phyloP scores from a whole-genome alignment of 108 stramenopile genomes.

The Nitzschia palea region DNA sequence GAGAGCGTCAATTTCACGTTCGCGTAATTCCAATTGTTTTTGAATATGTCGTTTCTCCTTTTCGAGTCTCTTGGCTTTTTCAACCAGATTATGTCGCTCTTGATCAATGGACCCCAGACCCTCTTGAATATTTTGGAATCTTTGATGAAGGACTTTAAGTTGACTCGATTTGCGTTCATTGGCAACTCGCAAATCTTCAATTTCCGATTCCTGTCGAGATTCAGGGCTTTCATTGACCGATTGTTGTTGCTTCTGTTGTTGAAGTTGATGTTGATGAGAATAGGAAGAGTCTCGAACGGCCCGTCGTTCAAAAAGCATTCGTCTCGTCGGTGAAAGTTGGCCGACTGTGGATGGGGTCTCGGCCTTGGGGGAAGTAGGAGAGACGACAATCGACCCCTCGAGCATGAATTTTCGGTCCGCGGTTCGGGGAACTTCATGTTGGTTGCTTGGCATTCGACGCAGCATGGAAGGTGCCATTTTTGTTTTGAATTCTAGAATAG shows the following conservation, averaged over 20 bases:
- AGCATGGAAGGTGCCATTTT: not conserved
- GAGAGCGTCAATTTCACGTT: constrained; percentile 41
- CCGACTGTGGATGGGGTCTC: constrained; percentile 7
- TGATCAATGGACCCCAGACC: constrained; percentile 44
- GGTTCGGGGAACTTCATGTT: not conserved
- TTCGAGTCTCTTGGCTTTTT: constrained; percentile 27
- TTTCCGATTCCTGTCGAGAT: constrained; percentile 2
- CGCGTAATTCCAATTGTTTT: constrained; percentile 40
- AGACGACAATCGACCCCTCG: constrained; percentile 18
- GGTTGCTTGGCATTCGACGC: not conserved
- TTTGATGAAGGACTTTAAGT: constrained; percentile 28
- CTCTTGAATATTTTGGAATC: constrained; percentile 33
- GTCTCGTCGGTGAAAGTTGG: constrained; percentile 20
- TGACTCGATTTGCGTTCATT: constrained; percentile 22
- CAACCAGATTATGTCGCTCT: constrained; percentile 28
- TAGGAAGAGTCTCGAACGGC: not conserved
- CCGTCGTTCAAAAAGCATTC: constrained; percentile 10
- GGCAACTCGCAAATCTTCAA: not conserved
- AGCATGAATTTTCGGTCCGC: constrained; percentile 4
- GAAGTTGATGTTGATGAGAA: not conserved
- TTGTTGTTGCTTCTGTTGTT: no score
- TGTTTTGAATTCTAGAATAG: no score
- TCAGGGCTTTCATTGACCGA: not conserved
- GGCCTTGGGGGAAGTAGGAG: constrained; percentile 8
- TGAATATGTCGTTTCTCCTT: constrained; percentile 40